These are phyloP conservation scores for Cordyceps militaris DNA, from an alignment of 2,329 filamentous ascomycete genomes.

Conservation along the genomic window DNA sequence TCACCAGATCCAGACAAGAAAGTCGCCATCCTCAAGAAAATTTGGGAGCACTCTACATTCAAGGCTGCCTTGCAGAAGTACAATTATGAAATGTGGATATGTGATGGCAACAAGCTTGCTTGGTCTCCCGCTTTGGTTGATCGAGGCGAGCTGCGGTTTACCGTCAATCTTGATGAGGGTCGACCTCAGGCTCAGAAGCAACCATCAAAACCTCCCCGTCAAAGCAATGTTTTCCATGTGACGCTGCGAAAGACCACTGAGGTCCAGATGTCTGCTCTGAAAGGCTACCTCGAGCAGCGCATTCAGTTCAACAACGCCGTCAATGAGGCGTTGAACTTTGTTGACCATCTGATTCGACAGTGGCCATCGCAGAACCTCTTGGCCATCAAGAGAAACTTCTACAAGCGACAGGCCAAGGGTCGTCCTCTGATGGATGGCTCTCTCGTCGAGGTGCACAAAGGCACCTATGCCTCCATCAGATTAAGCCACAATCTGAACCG, in stretches of 20 bases:
- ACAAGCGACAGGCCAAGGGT: slow-evolving; percentile 45
- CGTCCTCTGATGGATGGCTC: slow-evolving; percentile 47
- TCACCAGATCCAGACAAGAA: slow-evolving; percentile 55
- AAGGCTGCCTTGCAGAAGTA: slow-evolving; percentile 45
- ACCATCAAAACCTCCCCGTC: slow-evolving; percentile 21
- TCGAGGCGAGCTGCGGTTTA: slow-evolving; percentile 45
- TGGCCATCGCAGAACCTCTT: slow-evolving; percentile 61
- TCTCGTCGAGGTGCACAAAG: slow-evolving; percentile 75
- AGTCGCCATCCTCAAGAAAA: slow-evolving; percentile 61
- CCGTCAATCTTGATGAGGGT: slow-evolving; percentile 68
- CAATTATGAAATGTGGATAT: slow-evolving; percentile 53
- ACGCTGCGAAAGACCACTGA: slow-evolving; percentile 57
- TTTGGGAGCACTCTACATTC: slow-evolving; percentile 62
- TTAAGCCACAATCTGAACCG: slow-evolving; percentile 51
- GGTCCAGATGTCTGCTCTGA: slow-evolving; percentile 61
- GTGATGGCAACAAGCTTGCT: slow-evolving; percentile 76
- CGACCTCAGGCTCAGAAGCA: slow-evolving; percentile 31
- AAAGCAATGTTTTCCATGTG: slow-evolving; percentile 49
- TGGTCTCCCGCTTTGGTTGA: slow-evolving; percentile 52
- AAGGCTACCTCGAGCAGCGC: slow-evolving; percentile 56
- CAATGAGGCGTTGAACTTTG: slow-evolving; percentile 77
- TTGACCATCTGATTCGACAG: slow-evolving; percentile 84
- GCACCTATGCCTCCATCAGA: slow-evolving; percentile 79
- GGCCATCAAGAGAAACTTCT: slow-evolving; percentile 77
- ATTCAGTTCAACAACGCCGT: slow-evolving; percentile 58